phyloP scores from a whole-genome alignment of 2,329 filamentous ascomycete genomes.

The Claviceps pusilla region DNA sequence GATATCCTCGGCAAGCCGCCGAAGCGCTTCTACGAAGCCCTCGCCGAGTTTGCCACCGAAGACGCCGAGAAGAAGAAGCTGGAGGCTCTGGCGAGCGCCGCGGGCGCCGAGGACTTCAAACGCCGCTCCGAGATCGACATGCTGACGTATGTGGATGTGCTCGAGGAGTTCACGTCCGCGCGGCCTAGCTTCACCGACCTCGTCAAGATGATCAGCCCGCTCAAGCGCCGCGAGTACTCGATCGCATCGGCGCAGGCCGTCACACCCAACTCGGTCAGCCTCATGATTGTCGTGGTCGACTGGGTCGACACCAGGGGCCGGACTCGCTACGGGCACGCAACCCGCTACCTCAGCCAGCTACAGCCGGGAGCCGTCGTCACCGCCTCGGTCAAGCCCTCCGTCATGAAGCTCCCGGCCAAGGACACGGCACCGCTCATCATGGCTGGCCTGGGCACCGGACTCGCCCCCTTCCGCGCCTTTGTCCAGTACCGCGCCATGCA shows the following conservation, averaged over 20 bases:
- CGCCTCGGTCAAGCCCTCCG: slow-evolving; percentile 89
- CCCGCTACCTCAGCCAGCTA: slow-evolving; percentile 70
- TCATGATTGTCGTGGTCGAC: slow-evolving; percentile 94
- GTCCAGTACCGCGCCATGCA: slow-evolving; percentile 97
- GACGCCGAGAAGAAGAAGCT: slow-evolving; percentile 71
- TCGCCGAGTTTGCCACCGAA: slow-evolving; percentile 74
- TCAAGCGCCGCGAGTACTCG: slow-evolving; percentile 98
- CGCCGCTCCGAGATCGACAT: slow-evolving; percentile 80
- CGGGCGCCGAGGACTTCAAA: slow-evolving; percentile 84
- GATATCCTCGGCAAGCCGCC: slow-evolving; percentile 95
- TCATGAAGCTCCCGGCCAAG: slow-evolving; percentile 91
- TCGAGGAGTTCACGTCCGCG: slow-evolving; percentile 80
- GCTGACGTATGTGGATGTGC: slow-evolving; percentile 75
- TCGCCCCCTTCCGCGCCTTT: slow-evolving; percentile 98
- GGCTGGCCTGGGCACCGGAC: slow-evolving; percentile 94
- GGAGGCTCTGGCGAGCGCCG: slow-evolving; percentile 57
- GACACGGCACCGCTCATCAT: slow-evolving; percentile 92
- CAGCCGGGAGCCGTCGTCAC: slow-evolving; percentile 65
- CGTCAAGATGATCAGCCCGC: slow-evolving; percentile 68
- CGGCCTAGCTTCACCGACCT: slow-evolving; percentile 82
- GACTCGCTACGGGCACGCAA: slow-evolving; percentile 83
- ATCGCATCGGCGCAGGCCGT: slow-evolving; percentile 96
- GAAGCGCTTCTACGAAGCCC: slow-evolving; percentile 91
- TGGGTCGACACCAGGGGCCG: slow-evolving; percentile 85
- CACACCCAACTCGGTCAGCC: slow-evolving; percentile 71